Conservation (phyloP, 2,329 filamentous ascomycete genomes). For the Alternaria atra region DNA sequence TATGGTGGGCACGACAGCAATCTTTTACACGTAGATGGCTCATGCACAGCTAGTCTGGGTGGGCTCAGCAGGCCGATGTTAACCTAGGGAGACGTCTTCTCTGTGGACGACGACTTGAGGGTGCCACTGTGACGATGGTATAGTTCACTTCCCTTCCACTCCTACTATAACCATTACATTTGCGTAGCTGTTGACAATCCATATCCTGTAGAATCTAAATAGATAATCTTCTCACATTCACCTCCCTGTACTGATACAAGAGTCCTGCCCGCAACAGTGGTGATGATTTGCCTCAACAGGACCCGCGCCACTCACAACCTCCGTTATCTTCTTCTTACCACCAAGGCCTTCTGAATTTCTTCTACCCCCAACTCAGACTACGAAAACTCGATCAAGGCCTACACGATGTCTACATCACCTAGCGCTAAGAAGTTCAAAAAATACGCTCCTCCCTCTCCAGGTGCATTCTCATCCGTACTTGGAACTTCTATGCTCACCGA, state of each 20-base stretch:
- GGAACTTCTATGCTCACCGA: not conserved
- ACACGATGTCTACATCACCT: not conserved
- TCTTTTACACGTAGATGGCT: too few species aligned
- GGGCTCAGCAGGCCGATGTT: too few species aligned
- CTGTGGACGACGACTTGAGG: too few species aligned
- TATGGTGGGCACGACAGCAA: not conserved
- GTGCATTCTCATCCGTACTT: accelerated
- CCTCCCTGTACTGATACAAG: not conserved
- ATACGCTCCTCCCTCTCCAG: accelerated
- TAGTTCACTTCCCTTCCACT: not conserved
- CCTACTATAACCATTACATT: not conserved
- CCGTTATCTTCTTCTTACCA: not conserved
- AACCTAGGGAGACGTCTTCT: too few species aligned
- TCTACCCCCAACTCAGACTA: not conserved
- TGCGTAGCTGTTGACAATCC: not conserved
- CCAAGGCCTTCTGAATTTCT: not conserved
- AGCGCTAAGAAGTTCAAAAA: not conserved
- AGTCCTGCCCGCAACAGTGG: not conserved
- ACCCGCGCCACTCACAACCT: not conserved
- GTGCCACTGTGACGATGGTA: not conserved
- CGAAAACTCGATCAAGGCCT: not conserved
- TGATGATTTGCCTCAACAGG: not conserved
- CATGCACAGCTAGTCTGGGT: too few species aligned
- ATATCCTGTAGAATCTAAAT: accelerated
- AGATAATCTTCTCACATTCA: accelerated